Conservation (phyloP, 257 asterid genomes). For the Penstemon newberryi region DNA sequence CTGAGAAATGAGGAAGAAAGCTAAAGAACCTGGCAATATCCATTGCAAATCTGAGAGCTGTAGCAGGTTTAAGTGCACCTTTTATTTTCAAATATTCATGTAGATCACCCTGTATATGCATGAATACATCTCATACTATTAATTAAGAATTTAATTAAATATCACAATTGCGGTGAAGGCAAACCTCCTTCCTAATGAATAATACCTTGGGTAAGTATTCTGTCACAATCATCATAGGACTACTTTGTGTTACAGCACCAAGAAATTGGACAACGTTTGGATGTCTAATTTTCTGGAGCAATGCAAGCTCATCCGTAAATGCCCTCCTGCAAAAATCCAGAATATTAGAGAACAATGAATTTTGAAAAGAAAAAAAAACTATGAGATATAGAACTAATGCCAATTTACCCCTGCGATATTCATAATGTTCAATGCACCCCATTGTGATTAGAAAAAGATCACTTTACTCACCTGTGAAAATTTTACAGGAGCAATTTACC, state of each 20-base stretch:
- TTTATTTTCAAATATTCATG: constrained; percentile 59
- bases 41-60: constrained; percentile 88
- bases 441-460: too few species aligned
- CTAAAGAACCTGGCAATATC: constrained; percentile 84
- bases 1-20: neutral
- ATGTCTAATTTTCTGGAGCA: constrained; percentile 92
- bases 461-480: too few species aligned
- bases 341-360: constrained; percentile 16
- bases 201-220: constrained; percentile 92
- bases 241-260: constrained; percentile 96
- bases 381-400: too few species aligned
- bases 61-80: constrained; percentile 79
- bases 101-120: constrained; percentile 73
- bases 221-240: constrained; percentile 99
- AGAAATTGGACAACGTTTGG: constrained; percentile 97
- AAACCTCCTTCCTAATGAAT: neutral
- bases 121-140: constrained; percentile 14
- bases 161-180: neutral
- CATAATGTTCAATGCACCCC: too few species aligned
- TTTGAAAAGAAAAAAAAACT: neutral
- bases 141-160: neutral
- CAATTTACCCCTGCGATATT: too few species aligned
- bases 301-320: constrained; percentile 83
- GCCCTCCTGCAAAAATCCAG: constrained; percentile 57
- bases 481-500: too few species aligned